Conservation (phyloP, 2,329 filamentous ascomycete species). For the Pyrenophora seminiperda region DNA sequence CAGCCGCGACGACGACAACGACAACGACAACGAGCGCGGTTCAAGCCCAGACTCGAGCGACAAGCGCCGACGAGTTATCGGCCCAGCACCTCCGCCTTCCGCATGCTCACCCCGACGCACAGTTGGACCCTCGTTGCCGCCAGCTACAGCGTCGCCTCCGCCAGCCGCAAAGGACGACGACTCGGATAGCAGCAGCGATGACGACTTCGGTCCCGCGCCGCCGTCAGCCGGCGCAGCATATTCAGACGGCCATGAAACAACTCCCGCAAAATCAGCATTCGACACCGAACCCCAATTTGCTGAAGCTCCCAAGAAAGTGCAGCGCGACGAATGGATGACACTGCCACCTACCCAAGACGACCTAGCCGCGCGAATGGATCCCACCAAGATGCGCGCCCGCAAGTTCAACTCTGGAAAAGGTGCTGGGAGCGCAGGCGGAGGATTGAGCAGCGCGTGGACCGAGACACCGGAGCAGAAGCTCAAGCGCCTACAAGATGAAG, state of each 20-base stretch:
- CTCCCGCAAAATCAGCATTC: conserved; percentile 34
- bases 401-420: conserved; percentile 78
- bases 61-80: conserved; percentile 60
- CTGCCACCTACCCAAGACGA: conserved; percentile 57
- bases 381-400: conserved; percentile 79
- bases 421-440: conserved; percentile 53
- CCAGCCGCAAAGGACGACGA: conserved; percentile 49
- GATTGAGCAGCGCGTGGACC: conserved; percentile 74
- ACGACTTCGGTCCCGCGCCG: conserved; percentile 54
- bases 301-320: conserved; percentile 53
- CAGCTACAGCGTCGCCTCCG: conserved; percentile 51
- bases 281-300: conserved; percentile 39
- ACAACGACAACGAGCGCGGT: conserved; percentile 49
- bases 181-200: conserved; percentile 47
- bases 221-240: conserved; percentile 39
- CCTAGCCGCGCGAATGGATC: conserved; percentile 69
- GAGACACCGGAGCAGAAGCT: conserved; percentile 90
- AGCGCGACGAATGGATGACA: conserved; percentile 73
- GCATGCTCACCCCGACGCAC: conserved; percentile 43
- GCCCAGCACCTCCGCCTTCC: conserved; percentile 61
- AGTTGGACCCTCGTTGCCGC: conserved; percentile 59
- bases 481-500: conserved; percentile 77
- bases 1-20: conserved; percentile 54
- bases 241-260: conserved; percentile 17
- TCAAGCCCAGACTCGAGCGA: conserved; percentile 50